phyloP scores from a whole-genome alignment of 2,329 filamentous ascomycete genomes.

The Aspergillus alliaceus region DNA sequence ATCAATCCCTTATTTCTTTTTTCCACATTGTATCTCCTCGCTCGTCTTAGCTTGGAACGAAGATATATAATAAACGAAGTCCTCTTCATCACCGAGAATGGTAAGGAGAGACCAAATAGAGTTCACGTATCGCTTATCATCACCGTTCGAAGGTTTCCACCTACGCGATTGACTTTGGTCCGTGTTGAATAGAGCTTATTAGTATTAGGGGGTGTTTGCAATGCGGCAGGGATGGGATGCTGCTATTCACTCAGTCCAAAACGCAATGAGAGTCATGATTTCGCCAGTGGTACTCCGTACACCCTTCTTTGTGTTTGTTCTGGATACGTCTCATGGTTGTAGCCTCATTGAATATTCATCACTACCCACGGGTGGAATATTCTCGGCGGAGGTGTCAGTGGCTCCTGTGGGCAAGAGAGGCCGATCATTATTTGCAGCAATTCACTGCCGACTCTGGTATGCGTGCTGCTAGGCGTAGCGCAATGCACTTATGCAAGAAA shows the following conservation, averaged over 20 bases:
- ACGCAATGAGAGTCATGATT: too few relatives aligned
- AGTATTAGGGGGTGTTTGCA: neutral
- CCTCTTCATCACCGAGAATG: neutral
- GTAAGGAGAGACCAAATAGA: neutral
- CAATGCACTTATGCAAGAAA: neutral
- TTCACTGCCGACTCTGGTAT: neutral
- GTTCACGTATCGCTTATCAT: slow-evolving; percentile 1
- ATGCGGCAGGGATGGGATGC: neutral
- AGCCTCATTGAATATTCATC: neutral
- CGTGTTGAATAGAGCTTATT: neutral
- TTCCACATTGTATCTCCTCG: neutral
- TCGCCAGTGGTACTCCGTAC: too few relatives aligned
- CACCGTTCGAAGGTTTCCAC: neutral
- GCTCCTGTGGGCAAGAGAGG: neutral
- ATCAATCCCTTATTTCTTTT: neutral
- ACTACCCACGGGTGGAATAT: neutral
- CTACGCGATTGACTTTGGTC: neutral
- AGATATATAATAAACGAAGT: neutral
- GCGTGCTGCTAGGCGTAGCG: neutral
- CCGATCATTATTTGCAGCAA: neutral
- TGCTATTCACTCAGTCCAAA: neutral
- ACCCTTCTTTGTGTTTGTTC: too few relatives aligned
- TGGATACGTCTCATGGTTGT: neutral
- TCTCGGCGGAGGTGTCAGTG: neutral
- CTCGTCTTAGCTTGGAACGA: neutral